A percentile compares a stretch with the other conserved stretches of the same genome.
phyloP scores from a whole-genome alignment of 768 basidiomycete genomes.

The Rhizopogon sp. region DNA sequence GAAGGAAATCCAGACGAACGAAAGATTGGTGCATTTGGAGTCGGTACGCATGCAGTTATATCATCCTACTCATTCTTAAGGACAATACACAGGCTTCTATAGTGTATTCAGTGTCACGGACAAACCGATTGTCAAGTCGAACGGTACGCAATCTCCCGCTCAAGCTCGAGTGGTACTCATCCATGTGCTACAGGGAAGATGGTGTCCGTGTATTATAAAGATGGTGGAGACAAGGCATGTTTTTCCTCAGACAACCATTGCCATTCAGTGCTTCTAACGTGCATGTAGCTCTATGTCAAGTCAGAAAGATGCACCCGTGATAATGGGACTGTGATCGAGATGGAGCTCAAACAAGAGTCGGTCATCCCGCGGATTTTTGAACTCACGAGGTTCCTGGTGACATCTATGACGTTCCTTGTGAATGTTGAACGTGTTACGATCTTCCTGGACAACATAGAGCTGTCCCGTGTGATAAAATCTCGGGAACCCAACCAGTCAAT shows the following conservation, averaged over 20 bases:
- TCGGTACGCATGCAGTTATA: conserved; percentile 10
- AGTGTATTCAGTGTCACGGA: conserved; percentile 26
- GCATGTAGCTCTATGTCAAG: not conserved
- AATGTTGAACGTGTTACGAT: conserved; percentile 20
- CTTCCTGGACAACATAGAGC: not conserved
- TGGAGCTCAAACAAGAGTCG: conserved; percentile 38
- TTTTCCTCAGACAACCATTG: not conserved
- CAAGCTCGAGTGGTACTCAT: not conserved
- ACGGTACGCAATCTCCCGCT: conserved; percentile 1
- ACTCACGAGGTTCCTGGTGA: conserved; percentile 41
- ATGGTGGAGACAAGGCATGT: conserved; percentile 4
- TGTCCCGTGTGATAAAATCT: not conserved
- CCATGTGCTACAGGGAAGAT: not conserved
- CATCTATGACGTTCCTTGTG: conserved; percentile 45
- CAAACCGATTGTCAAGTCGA: conserved; percentile 19
- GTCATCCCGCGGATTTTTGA: conserved; percentile 40
- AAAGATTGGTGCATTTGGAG: conserved; percentile 46
- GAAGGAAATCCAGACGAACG: conserved; percentile 50
- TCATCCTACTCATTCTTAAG: not conserved
- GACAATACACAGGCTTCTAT: conserved; percentile 14
- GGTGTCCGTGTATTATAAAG: conserved; percentile 2
- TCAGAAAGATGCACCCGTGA: not conserved
- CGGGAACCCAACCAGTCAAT: not conserved
- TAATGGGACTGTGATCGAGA: conserved; percentile 43
- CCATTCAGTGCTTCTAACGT: not conserved